phyloP scores from a whole-genome alignment of 2,329 filamentous ascomycete genomes.

The Rutstroemia sp. region DNA sequence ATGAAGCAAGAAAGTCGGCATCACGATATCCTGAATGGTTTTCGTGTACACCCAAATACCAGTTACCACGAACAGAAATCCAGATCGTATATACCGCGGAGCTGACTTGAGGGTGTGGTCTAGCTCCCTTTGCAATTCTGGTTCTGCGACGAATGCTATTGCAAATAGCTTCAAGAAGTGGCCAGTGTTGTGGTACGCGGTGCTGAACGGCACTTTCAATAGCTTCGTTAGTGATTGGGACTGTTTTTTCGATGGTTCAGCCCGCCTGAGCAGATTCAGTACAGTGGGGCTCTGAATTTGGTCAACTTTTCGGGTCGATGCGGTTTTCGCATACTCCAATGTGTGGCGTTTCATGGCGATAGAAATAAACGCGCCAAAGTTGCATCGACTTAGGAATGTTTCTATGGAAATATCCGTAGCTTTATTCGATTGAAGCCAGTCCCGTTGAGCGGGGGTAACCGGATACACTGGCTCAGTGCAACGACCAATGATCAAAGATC shows the following conservation, averaged over 20 bases:
- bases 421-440: constrained; percentile 19
- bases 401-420: constrained; percentile 13
- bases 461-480: constrained; percentile 34
- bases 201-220: constrained; percentile 17
- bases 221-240: constrained; percentile 1
- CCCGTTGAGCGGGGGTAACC: constrained; percentile 17
- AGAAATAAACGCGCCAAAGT: constrained; percentile 21
- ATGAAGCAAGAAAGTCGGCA: constrained; percentile 23
- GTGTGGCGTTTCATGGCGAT: constrained; percentile 16
- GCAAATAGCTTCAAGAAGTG: constrained; percentile 37
- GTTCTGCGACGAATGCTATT: constrained; percentile 36
- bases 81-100: background rate
- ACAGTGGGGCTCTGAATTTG: background rate
- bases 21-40: constrained; percentile 9
- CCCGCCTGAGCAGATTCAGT: background rate
- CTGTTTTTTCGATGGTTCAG: background rate
- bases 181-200: constrained; percentile 27
- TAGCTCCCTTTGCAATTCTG: constrained; percentile 38
- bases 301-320: constrained; percentile 2
- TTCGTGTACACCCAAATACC: constrained; percentile 11
- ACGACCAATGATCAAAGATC: constrained; percentile 38
- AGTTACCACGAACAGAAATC: constrained; percentile 33
- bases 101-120: constrained; percentile 25
- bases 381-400: constrained; percentile 19
- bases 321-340: constrained; percentile 13